Conservation (phyloP, 2,329 filamentous ascomycete genomes). For the Epichloe gansuensis region DNA sequence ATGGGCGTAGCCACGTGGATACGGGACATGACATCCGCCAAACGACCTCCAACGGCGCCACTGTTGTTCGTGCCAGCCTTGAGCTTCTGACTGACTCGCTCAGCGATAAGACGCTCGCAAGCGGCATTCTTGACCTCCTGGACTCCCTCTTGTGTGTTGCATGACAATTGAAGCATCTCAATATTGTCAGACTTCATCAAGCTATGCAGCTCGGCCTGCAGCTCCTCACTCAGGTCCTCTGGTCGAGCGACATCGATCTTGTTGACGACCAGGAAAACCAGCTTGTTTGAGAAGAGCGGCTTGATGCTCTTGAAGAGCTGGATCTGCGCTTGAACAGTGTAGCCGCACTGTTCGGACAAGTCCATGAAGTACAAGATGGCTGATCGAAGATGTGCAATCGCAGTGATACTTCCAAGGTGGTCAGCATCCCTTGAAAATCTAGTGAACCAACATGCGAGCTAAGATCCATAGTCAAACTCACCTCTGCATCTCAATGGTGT, state of each 20-base stretch:
- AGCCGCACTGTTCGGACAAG: constrained; percentile 90
- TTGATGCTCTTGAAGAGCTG: constrained; percentile 94
- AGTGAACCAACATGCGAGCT: not conserved
- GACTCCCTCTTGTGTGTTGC: constrained; percentile 87
- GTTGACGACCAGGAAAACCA: constrained; percentile 94
- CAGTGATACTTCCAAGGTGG: constrained; percentile 58
- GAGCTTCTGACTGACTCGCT: constrained; percentile 88
- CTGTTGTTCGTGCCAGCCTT: constrained; percentile 74
- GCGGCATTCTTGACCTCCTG: constrained; percentile 91
- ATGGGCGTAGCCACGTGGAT: constrained; percentile 96
- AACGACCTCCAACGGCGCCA: constrained; percentile 64
- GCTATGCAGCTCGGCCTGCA: constrained; percentile 63
- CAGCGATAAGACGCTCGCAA: constrained; percentile 83
- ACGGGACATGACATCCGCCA: constrained; percentile 81
- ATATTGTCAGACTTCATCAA: constrained; percentile 81
- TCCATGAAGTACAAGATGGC: constrained; percentile 98
- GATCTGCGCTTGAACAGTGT: constrained; percentile 84
- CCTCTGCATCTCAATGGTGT: constrained; percentile 95
- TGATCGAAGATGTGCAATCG: constrained; percentile 89
- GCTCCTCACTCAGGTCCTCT: constrained; percentile 71
- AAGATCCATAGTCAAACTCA: constrained; percentile 2
- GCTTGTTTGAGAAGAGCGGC: constrained; percentile 91
- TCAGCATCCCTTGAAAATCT: not conserved
- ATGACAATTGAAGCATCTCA: constrained; percentile 85
- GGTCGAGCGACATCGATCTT: constrained; percentile 90